Conservation (phyloP, 148 eudicot genomes). For the Arbutus unedo region DNA sequence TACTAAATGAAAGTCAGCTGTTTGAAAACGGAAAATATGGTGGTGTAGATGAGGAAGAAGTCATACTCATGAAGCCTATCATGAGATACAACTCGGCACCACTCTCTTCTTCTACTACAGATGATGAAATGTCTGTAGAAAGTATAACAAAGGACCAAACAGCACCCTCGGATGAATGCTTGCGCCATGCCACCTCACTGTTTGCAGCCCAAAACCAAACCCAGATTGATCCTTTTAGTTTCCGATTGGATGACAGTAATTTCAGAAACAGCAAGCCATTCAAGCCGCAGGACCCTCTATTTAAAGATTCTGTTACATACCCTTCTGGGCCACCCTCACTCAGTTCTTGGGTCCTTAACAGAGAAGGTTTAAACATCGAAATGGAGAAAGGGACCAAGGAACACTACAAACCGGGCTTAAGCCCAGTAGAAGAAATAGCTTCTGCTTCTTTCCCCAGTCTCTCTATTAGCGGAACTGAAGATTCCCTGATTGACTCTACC, state of each 20-base stretch:
- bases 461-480: constrained; percentile 28
- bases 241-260: constrained; percentile 12
- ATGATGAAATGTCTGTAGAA: constrained; percentile 2
- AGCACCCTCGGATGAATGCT: constrained; percentile 45
- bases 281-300: constrained; percentile 27
- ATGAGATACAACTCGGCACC: constrained; percentile 77
- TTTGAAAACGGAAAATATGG: constrained; percentile 19
- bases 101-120: constrained; percentile 22
- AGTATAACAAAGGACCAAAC: constrained; percentile 6
- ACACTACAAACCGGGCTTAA: constrained; percentile 33
- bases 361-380: constrained; percentile 34
- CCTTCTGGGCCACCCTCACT: constrained; percentile 86
- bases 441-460: constrained; percentile 35
- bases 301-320: constrained; percentile 22
- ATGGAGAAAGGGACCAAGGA: constrained; percentile 32
- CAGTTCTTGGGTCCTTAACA: constrained; percentile 71
- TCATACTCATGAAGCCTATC: constrained; percentile 85
- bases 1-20: not conserved
- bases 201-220: constrained; percentile 48
- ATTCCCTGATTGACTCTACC: not conserved
- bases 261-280: constrained; percentile 28
- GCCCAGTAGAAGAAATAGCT: constrained; percentile 58
- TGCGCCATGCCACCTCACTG: constrained; percentile 80
- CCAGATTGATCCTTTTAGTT: constrained; percentile 33
- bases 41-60: constrained; percentile 74